Evolutionary conservation across 176 grass and related monocot species (phyloP), one percentile per base, ranked within the genome.

Genomic region (Panicum miliaceum): DNA sequence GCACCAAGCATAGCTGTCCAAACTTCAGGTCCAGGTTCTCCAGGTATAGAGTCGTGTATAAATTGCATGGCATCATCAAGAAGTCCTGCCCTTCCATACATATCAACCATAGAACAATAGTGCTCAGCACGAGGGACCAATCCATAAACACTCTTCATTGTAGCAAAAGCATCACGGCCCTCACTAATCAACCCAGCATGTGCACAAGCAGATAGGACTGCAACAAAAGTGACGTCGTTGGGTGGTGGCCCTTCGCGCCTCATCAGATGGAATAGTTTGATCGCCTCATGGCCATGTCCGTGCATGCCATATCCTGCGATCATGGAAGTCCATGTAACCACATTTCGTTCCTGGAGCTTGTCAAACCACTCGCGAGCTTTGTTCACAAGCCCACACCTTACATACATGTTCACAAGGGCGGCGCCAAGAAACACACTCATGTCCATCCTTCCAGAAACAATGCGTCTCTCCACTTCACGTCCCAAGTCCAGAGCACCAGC

Each of bases 61-160:
- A 98, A 89, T 15, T 56, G 76, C 77, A 94, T 91, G 69, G 87
- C 89, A 36, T 93, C 82, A 42, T 92, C 90, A 82, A 93, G 64
- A 78, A 93, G 90, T 65, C 95, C 92, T 64, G 89, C 85, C 67
- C 95, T 90, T 71, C 92, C 91, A 76, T 86, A 87, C 89, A 98
- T 93, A 89, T 98, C 96, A 84, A 98, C 91, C 89, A 98, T 88
- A 73, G 84, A 93, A 64, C 90, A 94, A 68, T 82, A 92, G 71
- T 98, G 96, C 56, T 94, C 93, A 2, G 81, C 77, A 60, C 86
- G 84, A 64, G 92, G 96, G 53, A 74, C 78, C 81, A 98, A 86
- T 27, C 87, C 68, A 35, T 95, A 95, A 26, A 85, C 69, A 68
- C 56, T 79, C 60, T 88, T 92, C 96, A 95, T 93, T 26, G 68